These are phyloP conservation scores for Botrytis deweyae DNA, from an alignment of 2,329 filamentous ascomycete species.

Conservation along the genomic window DNA sequence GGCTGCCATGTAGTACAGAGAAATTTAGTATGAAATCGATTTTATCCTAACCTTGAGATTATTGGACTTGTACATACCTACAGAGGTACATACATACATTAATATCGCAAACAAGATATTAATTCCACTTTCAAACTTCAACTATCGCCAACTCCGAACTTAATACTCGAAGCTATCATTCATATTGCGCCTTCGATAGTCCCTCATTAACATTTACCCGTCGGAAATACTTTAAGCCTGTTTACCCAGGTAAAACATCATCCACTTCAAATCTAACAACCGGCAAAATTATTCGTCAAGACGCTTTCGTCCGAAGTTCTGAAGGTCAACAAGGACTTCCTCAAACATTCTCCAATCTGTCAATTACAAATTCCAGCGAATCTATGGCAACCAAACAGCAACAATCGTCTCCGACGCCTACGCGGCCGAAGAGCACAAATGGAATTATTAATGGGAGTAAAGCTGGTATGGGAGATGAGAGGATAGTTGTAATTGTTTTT, in stretches of 20 bases:
- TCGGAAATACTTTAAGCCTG: background rate
- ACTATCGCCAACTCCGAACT: background rate
- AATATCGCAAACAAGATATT: conserved; percentile 2
- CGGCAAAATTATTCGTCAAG: conserved; percentile 10
- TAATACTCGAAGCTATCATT: background rate
- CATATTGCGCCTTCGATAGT: conserved; percentile 2
- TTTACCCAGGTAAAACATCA: background rate
- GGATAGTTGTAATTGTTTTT: conserved; percentile 67
- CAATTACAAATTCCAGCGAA: conserved; percentile 5
- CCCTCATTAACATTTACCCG: background rate
- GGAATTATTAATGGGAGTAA: conserved; percentile 40
- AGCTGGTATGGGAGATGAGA: conserved; percentile 49
- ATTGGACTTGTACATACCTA: background rate
- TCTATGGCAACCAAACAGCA: conserved; percentile 48
- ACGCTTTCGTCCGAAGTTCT: background rate
- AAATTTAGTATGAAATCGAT: conserved; percentile 27
- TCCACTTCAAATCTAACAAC: background rate
- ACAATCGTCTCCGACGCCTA: conserved; percentile 52
- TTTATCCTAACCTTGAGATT: conserved; percentile 27
- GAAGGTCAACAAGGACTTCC: conserved; percentile 2
- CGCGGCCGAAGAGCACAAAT: conserved; percentile 43
- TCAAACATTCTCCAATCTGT: conserved; percentile 4
- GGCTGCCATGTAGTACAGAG: conserved; percentile 33
- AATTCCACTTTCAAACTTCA: background rate
- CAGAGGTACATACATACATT: conserved; percentile 4